These are phyloP conservation scores for Syncephalastrum sp. DNA, from an alignment of 371 early-diverging fungal species.

Conservation along the genomic window DNA sequence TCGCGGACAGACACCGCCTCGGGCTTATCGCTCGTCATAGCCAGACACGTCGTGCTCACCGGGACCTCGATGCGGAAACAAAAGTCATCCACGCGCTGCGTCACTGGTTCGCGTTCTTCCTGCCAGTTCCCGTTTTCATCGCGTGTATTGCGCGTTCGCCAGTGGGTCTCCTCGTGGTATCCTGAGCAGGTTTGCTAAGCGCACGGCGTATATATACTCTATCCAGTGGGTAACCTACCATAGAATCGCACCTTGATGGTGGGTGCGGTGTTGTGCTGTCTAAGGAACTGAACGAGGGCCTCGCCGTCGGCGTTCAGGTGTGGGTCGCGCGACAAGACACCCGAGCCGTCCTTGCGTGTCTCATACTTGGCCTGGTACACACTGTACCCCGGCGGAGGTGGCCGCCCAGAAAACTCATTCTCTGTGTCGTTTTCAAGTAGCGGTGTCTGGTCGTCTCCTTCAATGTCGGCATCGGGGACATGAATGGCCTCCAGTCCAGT, in stretches of 20 bases:
- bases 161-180: conserved; percentile 43
- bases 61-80: conserved; percentile 28
- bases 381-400: conserved; percentile 42
- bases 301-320: conserved; percentile 48
- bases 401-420: conserved; percentile 28
- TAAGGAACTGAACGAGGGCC: conserved; percentile 41
- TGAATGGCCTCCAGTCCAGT: too few relatives aligned
- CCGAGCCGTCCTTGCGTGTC: conserved; percentile 8
- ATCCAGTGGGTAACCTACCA: conserved; percentile 18
- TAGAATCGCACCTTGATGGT: conserved; percentile 32
- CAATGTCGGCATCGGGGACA: too few relatives aligned
- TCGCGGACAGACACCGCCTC: conserved; percentile 27
- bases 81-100: conserved; percentile 23
- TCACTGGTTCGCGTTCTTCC: conserved; percentile 19
- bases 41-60: conserved; percentile 28
- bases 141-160: conserved; percentile 21
- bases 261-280: conserved; percentile 41
- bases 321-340: conserved; percentile 30
- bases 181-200: conserved; percentile 19
- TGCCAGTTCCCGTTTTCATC: conserved; percentile 39
- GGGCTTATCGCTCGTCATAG: conserved; percentile 31
- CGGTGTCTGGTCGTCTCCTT: not conserved
- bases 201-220: not conserved
- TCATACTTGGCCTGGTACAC: conserved; percentile 29
- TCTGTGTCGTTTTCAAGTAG: conserved; percentile 8